Conservation (phyloP, 495 filamentous ascomycete genomes). For the Penicillium psychrofluorescens region DNA sequence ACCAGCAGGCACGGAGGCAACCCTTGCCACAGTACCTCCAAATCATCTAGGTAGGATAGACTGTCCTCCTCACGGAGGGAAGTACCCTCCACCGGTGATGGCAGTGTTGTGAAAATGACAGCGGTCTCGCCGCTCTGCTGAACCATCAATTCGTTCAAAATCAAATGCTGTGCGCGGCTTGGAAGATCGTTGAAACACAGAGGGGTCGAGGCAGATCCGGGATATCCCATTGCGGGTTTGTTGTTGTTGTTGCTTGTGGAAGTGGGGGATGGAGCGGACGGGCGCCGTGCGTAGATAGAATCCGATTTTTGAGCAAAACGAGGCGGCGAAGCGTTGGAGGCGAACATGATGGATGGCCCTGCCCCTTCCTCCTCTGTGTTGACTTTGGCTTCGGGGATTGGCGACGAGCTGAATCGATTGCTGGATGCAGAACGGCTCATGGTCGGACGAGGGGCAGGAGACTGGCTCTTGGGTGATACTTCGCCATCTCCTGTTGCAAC, state of each 20-base stretch:
- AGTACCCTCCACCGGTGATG: constrained; percentile 70
- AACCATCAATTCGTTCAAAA: constrained; percentile 76
- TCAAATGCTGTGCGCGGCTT: constrained; percentile 74
- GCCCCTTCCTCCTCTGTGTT: constrained; percentile 48
- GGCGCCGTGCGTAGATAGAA: constrained; percentile 48
- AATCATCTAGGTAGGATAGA: constrained; percentile 63
- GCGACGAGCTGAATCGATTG: constrained; percentile 60
- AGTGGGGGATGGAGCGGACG: constrained; percentile 15
- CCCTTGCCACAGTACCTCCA: constrained; percentile 66
- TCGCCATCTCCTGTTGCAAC: constrained; percentile 41
- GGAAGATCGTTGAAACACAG: constrained; percentile 83
- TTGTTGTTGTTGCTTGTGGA: constrained; percentile 7
- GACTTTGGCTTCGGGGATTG: constrained; percentile 67
- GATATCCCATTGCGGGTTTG: constrained; percentile 39
- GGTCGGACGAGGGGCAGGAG: constrained; percentile 16
- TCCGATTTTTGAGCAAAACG: constrained; percentile 25
- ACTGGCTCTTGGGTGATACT: constrained; percentile 25
- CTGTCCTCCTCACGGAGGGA: constrained; percentile 61
- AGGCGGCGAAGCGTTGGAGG: constrained; percentile 40
- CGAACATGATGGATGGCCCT: constrained; percentile 76
- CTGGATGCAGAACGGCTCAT: constrained; percentile 31
- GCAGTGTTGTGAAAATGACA: constrained; percentile 75
- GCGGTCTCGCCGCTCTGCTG: constrained; percentile 65
- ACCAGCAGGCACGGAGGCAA: constrained; percentile 67
- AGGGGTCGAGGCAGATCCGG: constrained; percentile 49